A percentile compares a stretch with the other conserved stretches of the same genome.
These are phyloP conservation scores for Cicer pinnatifidum DNA, from an alignment of 306 rosid genomes.

Conservation along the genomic window DNA sequence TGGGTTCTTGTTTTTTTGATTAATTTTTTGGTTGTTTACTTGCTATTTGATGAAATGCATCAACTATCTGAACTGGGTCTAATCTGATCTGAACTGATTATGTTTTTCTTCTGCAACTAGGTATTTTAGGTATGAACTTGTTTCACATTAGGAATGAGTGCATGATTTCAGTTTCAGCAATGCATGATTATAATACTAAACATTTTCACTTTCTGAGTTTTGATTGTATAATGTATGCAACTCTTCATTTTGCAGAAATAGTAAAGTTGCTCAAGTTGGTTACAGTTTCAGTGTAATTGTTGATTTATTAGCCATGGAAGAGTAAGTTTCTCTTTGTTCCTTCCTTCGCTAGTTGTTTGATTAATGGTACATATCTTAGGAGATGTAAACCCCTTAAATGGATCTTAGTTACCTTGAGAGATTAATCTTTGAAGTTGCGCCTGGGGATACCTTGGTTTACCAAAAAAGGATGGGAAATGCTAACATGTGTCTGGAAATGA, in stretches of 20 bases:
- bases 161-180: conserved; percentile 23
- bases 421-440: too few relatives aligned
- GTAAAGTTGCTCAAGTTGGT: conserved; percentile 44
- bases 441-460: too few relatives aligned
- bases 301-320: conserved; percentile 70
- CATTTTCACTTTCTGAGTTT: conserved; percentile 14
- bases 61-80: conserved; percentile 29
- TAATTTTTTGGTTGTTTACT: conserved; percentile 7
- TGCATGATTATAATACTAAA: not conserved
- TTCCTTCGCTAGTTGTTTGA: conserved; percentile 26
- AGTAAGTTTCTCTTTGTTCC: conserved; percentile 57
- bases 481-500: too few relatives aligned
- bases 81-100: conserved; percentile 40
- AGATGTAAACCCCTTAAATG: too few relatives aligned
- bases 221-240: conserved; percentile 28
- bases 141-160: not conserved
- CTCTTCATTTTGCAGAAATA: conserved; percentile 39
- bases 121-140: conserved; percentile 1
- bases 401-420: too few relatives aligned
- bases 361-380: conserved; percentile 9
- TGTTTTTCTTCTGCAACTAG: conserved; percentile 23
- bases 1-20: not conserved
- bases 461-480: too few relatives aligned
- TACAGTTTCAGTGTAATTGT: conserved; percentile 30
- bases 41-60: conserved; percentile 38